A percentile compares a stretch with the other conserved stretches of the same genome.
These are phyloP conservation scores for Phanerodontia chrysosporium DNA, from an alignment of 768 basidiomycete genomes.

Conservation along the genomic window DNA sequence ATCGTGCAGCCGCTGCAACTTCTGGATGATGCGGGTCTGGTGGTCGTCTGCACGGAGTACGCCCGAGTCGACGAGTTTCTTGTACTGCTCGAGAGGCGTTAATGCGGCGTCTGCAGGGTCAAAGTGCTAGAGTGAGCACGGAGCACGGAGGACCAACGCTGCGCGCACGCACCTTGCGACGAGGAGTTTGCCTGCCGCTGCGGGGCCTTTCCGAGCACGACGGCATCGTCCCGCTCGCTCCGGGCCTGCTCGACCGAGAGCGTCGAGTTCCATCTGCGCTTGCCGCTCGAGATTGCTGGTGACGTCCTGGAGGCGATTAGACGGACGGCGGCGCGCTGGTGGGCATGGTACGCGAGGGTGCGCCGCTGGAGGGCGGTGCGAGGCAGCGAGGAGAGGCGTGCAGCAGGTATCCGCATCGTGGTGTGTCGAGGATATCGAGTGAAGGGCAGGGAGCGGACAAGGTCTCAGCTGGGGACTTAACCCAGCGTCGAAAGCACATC, in stretches of 20 bases:
- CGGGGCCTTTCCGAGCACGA: constrained; percentile 6
- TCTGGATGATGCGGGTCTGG: constrained; percentile 80
- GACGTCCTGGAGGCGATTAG: constrained; percentile 9
- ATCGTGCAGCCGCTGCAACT: constrained; percentile 77
- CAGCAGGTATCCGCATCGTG: neutral
- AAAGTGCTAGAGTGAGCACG: neutral
- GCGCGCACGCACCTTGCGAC: neutral
- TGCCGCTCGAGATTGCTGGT: neutral
- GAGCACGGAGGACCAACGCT: neutral
- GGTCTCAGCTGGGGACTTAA: too few relatives aligned
- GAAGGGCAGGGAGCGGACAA: neutral
- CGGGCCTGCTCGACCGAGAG: constrained; percentile 2
- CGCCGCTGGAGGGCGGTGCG: neutral
- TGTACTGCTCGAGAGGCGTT: constrained; percentile 35
- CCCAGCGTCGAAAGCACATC: too few relatives aligned
- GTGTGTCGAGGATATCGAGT: neutral
- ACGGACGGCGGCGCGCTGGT: constrained; percentile 10
- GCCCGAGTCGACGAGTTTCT: constrained; percentile 45
- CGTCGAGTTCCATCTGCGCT: constrained; percentile 8
- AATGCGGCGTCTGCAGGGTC: constrained; percentile 2
- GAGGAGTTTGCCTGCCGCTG: neutral
- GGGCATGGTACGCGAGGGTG: constrained; percentile 3
- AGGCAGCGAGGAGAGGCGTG: neutral
- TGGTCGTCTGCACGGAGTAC: constrained; percentile 71
- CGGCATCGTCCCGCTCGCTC: neutral